phyloP scores from a whole-genome alignment of 1,284 basidiomycete genomes.

The Neonothopanus nambi region DNA sequence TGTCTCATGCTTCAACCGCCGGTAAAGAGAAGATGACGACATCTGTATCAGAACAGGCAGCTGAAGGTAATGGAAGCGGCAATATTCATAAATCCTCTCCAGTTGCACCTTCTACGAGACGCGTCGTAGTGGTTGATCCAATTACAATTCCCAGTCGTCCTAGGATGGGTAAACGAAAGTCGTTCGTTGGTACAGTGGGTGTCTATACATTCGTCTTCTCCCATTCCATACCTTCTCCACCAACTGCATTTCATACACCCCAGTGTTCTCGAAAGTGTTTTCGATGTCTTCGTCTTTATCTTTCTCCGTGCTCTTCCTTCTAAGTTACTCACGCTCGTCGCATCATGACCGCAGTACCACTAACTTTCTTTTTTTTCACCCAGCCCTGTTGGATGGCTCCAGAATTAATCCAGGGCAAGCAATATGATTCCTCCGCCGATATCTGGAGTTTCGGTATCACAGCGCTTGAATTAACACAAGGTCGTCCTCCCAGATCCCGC shows the following conservation, averaged over 20 bases:
- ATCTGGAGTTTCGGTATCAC: conserved; percentile 94
- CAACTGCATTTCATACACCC: no score
- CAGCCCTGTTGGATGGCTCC: conserved; percentile 95
- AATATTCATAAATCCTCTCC: conserved; percentile 6
- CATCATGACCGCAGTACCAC: conserved; percentile 4
- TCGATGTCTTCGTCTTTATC: background rate
- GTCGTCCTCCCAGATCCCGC: conserved; percentile 78
- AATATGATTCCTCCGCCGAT: conserved; percentile 84
- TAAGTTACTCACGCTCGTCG: background rate
- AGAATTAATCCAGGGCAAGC: conserved; percentile 81
- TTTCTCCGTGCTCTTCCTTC: background rate
- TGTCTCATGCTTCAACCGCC: no score
- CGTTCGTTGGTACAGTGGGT: conserved; percentile 85
- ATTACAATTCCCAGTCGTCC: conserved; percentile 32
- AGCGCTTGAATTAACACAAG: conserved; percentile 81
- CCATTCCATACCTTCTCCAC: no score
- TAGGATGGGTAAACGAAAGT: conserved; percentile 70
- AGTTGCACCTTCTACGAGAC: conserved; percentile 24
- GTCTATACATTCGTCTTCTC: conserved; percentile 10
- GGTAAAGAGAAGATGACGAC: conserved; percentile 14
- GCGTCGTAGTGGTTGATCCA: conserved; percentile 35
- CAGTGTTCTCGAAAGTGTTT: background rate
- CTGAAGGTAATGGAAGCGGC: conserved; percentile 2
- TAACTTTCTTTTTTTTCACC: conserved; percentile 8
- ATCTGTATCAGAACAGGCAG: conserved; percentile 2